These are phyloP conservation scores for Ogataea wickerhamii DNA, from an alignment of 805 yeast genomes.

Conservation along the genomic window DNA sequence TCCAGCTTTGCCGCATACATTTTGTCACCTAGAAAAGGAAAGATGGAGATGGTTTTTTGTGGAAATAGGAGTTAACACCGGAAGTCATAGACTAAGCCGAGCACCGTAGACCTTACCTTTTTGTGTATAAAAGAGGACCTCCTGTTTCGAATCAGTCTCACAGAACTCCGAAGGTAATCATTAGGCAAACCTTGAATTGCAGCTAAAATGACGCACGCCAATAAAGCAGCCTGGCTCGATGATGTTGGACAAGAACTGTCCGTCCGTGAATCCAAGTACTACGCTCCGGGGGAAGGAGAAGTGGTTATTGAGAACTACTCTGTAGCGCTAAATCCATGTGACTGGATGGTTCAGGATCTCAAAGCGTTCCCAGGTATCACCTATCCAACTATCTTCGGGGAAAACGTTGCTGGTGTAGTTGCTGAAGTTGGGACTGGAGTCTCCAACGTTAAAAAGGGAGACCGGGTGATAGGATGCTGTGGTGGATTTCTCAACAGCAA, in stretches of 20 bases:
- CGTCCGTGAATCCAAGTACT: not conserved
- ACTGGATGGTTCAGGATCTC: not conserved
- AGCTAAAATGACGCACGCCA: not conserved
- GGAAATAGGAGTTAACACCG: too few species aligned
- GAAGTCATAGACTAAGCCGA: too few species aligned
- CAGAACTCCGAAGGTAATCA: too few species aligned
- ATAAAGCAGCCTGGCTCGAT: slow-evolving; percentile 1
- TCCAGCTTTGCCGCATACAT: too few species aligned
- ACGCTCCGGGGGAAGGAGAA: not conserved
- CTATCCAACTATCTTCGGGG: slow-evolving; percentile 1
- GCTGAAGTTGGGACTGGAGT: slow-evolving; percentile 10
- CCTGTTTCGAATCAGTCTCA: too few species aligned
- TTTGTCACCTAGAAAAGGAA: too few species aligned
- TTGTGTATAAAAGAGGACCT: too few species aligned
- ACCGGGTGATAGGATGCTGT: slow-evolving; percentile 7
- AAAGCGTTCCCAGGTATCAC: not conserved
- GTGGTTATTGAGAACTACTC: slow-evolving; percentile 1
- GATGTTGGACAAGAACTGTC: not conserved
- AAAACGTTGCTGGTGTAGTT: slow-evolving; percentile 10
- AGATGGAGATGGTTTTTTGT: too few species aligned
- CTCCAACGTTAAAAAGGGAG: slow-evolving; percentile 9
- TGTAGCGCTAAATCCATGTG: slow-evolving; percentile 1
- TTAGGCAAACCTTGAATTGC: too few species aligned
- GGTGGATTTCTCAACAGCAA: not conserved
- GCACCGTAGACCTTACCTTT: too few species aligned